Base-by-base conservation (phyloP, 2,329 filamentous ascomycete species). In the Monilinia polystroma region DNA sequence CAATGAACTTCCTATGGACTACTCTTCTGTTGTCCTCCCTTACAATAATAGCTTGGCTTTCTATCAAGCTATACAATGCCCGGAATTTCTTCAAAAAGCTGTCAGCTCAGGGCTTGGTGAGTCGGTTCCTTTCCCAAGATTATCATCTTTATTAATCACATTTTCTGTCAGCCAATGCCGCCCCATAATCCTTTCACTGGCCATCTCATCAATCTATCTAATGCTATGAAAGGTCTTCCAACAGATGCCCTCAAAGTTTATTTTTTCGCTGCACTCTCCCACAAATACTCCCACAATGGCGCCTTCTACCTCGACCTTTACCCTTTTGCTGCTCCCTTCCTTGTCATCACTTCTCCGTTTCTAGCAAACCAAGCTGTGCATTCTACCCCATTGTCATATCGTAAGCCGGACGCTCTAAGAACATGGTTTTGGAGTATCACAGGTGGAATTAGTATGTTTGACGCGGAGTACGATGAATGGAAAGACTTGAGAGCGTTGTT, bases 221-320 rank as follows among this genome's bases (percentile, higher is more conserved):
- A 67, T 1, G 45, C 66, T 12, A 47, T 68, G 12, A 53, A 43
- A 20, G 18, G 43, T 14, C 67, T 69, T 4, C 71, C 71, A 43
- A 26, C 26, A 20, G 66, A 72, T 64, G 68, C 56, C 12, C 67
- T 68, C 6, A 68, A 70, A 47, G 68, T 64, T 23, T 71, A 69
- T 35, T 14, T 69, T 14, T 65, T 72, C 12, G 66, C 55, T 16
- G 67, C 67, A 26, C 51, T 72, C 14, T 53, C 63, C 8, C 68
- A 67, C 20, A 12, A 63, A n/a, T 71, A 70, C 23, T 47, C 57
- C 0, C 67, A 69, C 26, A 63, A 66, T 26, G 70, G 69, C 45
- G 63, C 60, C 1, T 71, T 67, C 43, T 73, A 73, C 55, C 47
- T 74, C 35, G 73, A 74, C 52, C 29, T 71, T 3, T 74, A 72